Conservation (phyloP, 2,329 filamentous ascomycete species). For the Beauveria varroae region DNA sequence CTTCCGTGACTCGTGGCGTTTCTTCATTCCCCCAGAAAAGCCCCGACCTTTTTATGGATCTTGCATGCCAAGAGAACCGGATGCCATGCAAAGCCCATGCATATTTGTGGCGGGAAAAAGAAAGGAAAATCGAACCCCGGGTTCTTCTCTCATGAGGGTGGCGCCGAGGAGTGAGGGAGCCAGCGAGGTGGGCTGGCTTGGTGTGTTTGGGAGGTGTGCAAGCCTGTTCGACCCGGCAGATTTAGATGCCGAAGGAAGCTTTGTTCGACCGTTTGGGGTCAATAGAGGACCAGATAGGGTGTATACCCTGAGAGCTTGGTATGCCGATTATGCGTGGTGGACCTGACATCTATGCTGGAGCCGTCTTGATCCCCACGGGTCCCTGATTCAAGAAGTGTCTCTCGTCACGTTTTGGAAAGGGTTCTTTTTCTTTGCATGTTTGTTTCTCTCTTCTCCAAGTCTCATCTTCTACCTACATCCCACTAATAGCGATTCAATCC, state of each 20-base stretch:
- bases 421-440: background rate
- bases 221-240: background rate
- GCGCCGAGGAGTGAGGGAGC: background rate
- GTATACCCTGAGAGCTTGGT: background rate
- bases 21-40: background rate
- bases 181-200: background rate
- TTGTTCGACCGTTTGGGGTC: background rate
- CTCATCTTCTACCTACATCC: background rate
- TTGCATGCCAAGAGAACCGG: background rate
- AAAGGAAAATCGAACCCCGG: background rate
- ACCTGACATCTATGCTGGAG: background rate
- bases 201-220: slow-evolving; percentile 2
- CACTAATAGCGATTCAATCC: background rate
- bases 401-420: slow-evolving; percentile 1
- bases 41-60: background rate
- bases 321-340: slow-evolving; percentile 9
- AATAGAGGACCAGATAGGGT: background rate
- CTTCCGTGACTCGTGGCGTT: slow-evolving; percentile 5
- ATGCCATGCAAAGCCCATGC: background rate
- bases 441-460: background rate
- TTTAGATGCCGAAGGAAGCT: background rate
- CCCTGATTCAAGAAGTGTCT: slow-evolving; percentile 5
- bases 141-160: background rate
- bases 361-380: background rate
- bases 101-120: background rate